These are phyloP conservation scores for Rubus parviflorus DNA, from an alignment of 306 rosid genomes.

Conservation along the genomic window DNA sequence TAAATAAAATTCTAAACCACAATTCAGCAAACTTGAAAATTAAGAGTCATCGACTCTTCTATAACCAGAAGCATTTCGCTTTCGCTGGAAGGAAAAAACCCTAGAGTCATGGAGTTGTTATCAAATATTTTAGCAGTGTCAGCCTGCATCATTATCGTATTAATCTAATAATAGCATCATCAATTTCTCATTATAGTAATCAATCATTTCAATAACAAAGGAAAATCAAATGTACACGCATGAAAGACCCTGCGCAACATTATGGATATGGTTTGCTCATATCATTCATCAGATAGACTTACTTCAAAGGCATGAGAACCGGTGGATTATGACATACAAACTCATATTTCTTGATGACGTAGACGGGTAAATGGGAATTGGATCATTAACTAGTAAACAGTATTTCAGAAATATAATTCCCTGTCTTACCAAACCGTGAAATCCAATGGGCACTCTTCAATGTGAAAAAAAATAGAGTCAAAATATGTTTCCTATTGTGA, in stretches of 20 bases:
- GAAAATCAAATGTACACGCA: not conserved
- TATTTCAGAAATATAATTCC: not conserved
- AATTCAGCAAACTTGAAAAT: not conserved
- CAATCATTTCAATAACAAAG: not conserved
- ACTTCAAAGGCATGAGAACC: not conserved
- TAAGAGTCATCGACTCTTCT: not conserved
- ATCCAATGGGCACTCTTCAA: constrained; percentile 15
- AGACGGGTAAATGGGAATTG: not conserved
- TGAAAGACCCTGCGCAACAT: not conserved
- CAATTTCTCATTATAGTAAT: not conserved
- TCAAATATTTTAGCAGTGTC: not conserved
- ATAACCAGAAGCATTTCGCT: not conserved
- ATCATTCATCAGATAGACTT: not conserved
- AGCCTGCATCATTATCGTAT: not conserved
- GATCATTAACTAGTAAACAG: not conserved
- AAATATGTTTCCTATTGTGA: constrained; percentile 27
- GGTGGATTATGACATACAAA: not conserved
- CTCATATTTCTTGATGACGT: not conserved
- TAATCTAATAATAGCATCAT: not conserved
- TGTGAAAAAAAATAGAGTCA: constrained; percentile 10
- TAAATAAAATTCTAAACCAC: constrained; percentile 6
- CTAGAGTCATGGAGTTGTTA: constrained; percentile 5
- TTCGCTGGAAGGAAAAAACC: not conserved
- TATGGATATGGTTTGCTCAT: not conserved
- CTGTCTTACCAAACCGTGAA: not conserved